Conservation (phyloP, 2,329 filamentous ascomycete species). For the Drechslera avenae region DNA sequence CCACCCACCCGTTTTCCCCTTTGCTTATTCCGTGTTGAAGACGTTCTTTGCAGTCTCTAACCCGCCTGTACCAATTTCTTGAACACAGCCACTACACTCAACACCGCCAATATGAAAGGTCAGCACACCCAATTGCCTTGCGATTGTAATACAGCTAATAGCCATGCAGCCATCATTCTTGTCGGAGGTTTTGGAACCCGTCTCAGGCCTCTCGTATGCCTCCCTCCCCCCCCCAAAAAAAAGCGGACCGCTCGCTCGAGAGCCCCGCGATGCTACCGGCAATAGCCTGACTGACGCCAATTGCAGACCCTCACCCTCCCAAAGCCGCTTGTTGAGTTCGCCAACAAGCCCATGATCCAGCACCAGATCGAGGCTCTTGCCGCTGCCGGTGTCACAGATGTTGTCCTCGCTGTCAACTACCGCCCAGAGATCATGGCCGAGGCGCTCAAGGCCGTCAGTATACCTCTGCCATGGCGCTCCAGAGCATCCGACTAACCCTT, state of each 20-base stretch:
- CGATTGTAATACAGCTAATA: conserved; percentile 15
- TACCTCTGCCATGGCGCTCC: background rate
- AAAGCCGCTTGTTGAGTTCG: conserved; percentile 97
- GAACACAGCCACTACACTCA: conserved; percentile 15
- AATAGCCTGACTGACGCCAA: conserved; percentile 29
- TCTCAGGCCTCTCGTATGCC: conserved; percentile 84
- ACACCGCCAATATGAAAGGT: conserved; percentile 50
- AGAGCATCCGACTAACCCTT: conserved; percentile 18
- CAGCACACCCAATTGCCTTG: conserved; percentile 16
- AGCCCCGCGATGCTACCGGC: conserved; percentile 25
- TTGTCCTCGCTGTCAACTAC: conserved; percentile 98
- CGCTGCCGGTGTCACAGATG: conserved; percentile 91
- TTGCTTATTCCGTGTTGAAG: conserved; percentile 19
- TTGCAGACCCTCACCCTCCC: conserved; percentile 89
- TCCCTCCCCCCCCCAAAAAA: no score
- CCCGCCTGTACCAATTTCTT: conserved; percentile 16
- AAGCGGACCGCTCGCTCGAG: conserved; percentile 23
- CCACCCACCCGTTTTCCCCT: conserved; percentile 2
- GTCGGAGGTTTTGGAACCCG: conserved; percentile 99
- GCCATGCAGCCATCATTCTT: conserved; percentile 82
- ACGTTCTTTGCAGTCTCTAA: conserved; percentile 22
- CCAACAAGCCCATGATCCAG: conserved; percentile 98
- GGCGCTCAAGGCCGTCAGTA: conserved; percentile 80
- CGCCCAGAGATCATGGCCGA: conserved; percentile 97
- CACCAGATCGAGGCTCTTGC: conserved; percentile 97